phyloP scores from a whole-genome alignment of 2,329 filamentous ascomycete genomes.

The Fonsecaea pedrosoi region DNA sequence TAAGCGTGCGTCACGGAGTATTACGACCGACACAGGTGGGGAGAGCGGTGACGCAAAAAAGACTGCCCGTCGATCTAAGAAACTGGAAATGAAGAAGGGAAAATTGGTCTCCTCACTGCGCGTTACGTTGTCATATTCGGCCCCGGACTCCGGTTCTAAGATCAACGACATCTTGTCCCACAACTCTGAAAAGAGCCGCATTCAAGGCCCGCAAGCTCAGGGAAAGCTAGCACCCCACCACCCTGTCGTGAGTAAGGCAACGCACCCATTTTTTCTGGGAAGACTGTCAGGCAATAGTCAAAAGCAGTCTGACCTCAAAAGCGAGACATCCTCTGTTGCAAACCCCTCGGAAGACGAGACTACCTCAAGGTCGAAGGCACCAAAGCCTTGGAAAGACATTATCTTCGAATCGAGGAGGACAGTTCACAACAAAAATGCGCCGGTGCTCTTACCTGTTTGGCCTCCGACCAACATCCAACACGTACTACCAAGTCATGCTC shows the following conservation, averaged over 20 bases:
- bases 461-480: conserved; percentile 34
- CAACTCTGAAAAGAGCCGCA: conserved; percentile 40
- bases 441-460: conserved; percentile 29
- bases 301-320: conserved; percentile 15
- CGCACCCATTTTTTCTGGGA: conserved; percentile 74
- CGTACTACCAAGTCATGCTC: conserved; percentile 15
- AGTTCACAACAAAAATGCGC: conserved; percentile 12
- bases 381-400: conserved; percentile 38
- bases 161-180: conserved; percentile 66
- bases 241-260: conserved; percentile 50
- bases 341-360: conserved; percentile 27
- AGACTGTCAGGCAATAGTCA: conserved; percentile 51
- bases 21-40: not conserved
- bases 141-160: conserved; percentile 58
- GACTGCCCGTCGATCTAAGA: conserved; percentile 14
- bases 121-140: conserved; percentile 29
- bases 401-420: conserved; percentile 31
- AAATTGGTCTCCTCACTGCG: conserved; percentile 34
- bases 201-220: not conserved
- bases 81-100: conserved; percentile 36
- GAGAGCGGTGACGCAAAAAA: conserved; percentile 12
- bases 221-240: not conserved
- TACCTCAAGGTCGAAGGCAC: conserved; percentile 22
- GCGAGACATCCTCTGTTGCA: conserved; percentile 23
- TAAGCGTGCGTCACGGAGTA: conserved; percentile 18